These are phyloP conservation scores for Kurtzmaniella quercitrusa DNA, from an alignment of 1,139 yeast genomes.

Conservation along the genomic window DNA sequence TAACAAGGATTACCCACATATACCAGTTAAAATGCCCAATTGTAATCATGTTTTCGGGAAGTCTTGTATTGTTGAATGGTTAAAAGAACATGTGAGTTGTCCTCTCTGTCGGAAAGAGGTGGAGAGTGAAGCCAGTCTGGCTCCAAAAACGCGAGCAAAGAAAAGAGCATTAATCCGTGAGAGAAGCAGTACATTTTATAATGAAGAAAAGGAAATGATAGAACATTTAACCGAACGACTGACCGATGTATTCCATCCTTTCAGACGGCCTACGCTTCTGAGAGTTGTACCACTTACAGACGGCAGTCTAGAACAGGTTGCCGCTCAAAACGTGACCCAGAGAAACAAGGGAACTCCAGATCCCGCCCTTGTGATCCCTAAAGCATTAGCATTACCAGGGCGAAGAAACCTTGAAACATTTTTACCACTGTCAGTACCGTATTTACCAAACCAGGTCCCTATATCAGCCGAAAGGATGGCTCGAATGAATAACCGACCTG, in stretches of 20 bases:
- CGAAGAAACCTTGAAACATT: slow-evolving; percentile 5
- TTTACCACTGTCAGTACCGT: slow-evolving; percentile 7
- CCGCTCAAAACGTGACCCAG: not conserved
- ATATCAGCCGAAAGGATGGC: slow-evolving; percentile 5
- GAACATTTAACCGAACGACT: slow-evolving; percentile 26
- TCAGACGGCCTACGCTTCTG: slow-evolving; percentile 32
- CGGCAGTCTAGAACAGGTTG: slow-evolving; percentile 29
- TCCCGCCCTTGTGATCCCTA: slow-evolving; percentile 28
- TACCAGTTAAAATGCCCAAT: slow-evolving; percentile 41
- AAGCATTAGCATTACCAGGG: slow-evolving; percentile 28
- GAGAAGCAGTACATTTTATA: slow-evolving; percentile 11
- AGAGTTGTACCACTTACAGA: slow-evolving; percentile 41
- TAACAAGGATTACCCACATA: slow-evolving; percentile 19
- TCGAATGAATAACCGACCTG: slow-evolving; percentile 3
- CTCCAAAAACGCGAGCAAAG: slow-evolving; percentile 18
- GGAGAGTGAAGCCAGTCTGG: slow-evolving; percentile 17
- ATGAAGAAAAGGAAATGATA: slow-evolving; percentile 12
- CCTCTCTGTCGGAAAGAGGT: slow-evolving; percentile 46
- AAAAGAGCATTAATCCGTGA: slow-evolving; percentile 12
- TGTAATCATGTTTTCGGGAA: slow-evolving; percentile 42
- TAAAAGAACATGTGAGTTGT: slow-evolving; percentile 37
- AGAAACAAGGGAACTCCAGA: slow-evolving; percentile 12
- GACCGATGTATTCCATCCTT: slow-evolving; percentile 39
- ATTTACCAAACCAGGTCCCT: slow-evolving; percentile 9
- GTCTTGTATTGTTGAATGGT: slow-evolving; percentile 42